These are phyloP conservation scores for Exophiala viscosa DNA, from an alignment of 2,329 filamentous ascomycete species.

Conservation along the genomic window DNA sequence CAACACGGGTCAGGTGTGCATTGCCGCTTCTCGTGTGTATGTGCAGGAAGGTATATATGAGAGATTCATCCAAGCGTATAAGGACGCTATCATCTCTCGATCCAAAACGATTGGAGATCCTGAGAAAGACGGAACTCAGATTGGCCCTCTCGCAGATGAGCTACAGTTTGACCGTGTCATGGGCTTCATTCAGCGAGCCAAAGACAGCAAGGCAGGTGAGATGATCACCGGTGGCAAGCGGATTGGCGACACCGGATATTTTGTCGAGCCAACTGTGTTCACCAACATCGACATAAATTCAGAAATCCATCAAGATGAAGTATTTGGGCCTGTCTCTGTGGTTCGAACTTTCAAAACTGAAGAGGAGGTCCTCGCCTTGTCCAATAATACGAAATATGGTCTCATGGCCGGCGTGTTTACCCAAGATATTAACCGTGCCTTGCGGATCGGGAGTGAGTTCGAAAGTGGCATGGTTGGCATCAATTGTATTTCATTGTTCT, in stretches of 20 bases:
- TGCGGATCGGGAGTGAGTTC: background rate
- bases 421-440: constrained; percentile 30
- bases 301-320: constrained; percentile 59
- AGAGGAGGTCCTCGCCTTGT: constrained; percentile 55
- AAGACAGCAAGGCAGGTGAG: constrained; percentile 68
- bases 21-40: constrained; percentile 61
- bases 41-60: constrained; percentile 61
- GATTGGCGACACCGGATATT: constrained; percentile 58
- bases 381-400: constrained; percentile 58
- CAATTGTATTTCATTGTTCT: constrained; percentile 55
- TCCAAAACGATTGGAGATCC: constrained; percentile 65
- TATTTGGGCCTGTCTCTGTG: constrained; percentile 61
- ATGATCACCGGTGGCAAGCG: constrained; percentile 63
- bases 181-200: constrained; percentile 66
- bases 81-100: constrained; percentile 21
- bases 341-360: constrained; percentile 57
- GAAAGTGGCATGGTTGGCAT: constrained; percentile 64
- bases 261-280: constrained; percentile 59
- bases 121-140: constrained; percentile 66
- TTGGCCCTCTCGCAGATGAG: constrained; percentile 72
- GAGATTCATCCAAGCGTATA: constrained; percentile 59
- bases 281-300: constrained; percentile 55
- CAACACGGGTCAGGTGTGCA: constrained; percentile 63
- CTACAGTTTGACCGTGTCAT: constrained; percentile 68
- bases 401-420: too few species aligned